Base-by-base conservation (phyloP, 2,329 filamentous ascomycete genomes). In the Aspergillus pseudotamarii region DNA sequence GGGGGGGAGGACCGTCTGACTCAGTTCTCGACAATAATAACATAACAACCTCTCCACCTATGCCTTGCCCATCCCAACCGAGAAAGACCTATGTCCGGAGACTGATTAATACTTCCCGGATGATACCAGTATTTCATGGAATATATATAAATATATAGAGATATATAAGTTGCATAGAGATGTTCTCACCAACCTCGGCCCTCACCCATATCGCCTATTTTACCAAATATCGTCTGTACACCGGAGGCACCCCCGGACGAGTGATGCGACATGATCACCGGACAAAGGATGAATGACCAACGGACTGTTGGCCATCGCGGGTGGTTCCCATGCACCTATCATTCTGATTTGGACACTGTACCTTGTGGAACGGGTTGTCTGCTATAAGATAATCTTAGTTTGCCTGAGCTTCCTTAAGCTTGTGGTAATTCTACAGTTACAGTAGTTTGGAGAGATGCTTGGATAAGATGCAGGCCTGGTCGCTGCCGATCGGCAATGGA, bases 181-280 rank as follows among this genome's bases (percentile, higher is more conserved):
- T 48, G 28, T 8, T 28, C 11, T 9, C 11, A 46, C 19, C 6
- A 46, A 12, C 19, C 23, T 8, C 23, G 4, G 14, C 12, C 12
- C 11, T 16, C 11, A 51, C 4, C 2, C 1, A 4, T 12, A 32
- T 51, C 23, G 2, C 26, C 14, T 10, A 46, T 30, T 8, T 28
- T 32, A 51, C 46, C 19, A 30, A n/a, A n/a, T 19, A 4, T 32
- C 12, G 19, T 9, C 8, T 21, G 16, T 41, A 32, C 9, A 16
- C 26, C 26, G 43, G 36, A 41, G 36, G 19, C n/a, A 46, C 11
- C n/a, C 32, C 30, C 19, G 26, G 43, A 57, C 28, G 21, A 34
- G 56, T 43, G 60, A 54, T 46, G 60, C 60, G 32, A 59, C 21
- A 46, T 54, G 56, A 62, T 62, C 60, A 62, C 60, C 60, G 32